A percentile compares a stretch with the other conserved stretches of the same genome.
These are phyloP conservation scores for Corynascus novoguineensis DNA, from an alignment of 495 filamentous ascomycete genomes.

Conservation along the genomic window DNA sequence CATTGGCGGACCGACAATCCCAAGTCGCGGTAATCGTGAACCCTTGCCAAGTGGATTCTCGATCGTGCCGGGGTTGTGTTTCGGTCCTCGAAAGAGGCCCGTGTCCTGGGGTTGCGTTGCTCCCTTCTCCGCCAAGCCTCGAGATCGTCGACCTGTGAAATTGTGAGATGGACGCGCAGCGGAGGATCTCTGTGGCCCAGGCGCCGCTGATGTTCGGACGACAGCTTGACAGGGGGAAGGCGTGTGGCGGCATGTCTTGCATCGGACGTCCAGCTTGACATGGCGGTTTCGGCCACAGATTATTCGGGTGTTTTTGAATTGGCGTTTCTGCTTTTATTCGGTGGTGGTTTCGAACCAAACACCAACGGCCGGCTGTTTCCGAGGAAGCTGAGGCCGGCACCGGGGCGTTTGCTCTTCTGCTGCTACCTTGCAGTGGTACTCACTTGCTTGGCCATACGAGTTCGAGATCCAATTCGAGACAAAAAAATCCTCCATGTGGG, in stretches of 20 bases:
- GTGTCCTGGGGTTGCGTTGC: neutral
- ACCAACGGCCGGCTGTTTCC: too few relatives aligned
- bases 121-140: neutral
- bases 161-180: neutral
- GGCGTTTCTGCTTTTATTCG: too few relatives aligned
- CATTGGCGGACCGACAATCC: neutral
- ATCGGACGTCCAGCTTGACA: neutral
- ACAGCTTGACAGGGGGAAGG: neutral
- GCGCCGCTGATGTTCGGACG: neutral
- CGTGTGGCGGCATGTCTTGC: neutral
- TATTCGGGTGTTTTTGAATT: constrained; percentile 12
- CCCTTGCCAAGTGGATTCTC: too few relatives aligned
- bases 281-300: constrained; percentile 7
- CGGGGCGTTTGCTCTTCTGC: too few relatives aligned
- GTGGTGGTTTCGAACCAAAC: too few relatives aligned
- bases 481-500: too few relatives aligned
- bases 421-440: too few relatives aligned
- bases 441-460: too few relatives aligned
- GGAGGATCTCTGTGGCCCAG: too few relatives aligned
- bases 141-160: neutral
- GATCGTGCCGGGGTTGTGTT: neutral
- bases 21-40: too few relatives aligned
- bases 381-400: too few relatives aligned
- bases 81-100: neutral
- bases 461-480: too few relatives aligned